phyloP scores from a whole-genome alignment of 2,329 filamentous ascomycete genomes.

The Epichloe glyceriae region DNA sequence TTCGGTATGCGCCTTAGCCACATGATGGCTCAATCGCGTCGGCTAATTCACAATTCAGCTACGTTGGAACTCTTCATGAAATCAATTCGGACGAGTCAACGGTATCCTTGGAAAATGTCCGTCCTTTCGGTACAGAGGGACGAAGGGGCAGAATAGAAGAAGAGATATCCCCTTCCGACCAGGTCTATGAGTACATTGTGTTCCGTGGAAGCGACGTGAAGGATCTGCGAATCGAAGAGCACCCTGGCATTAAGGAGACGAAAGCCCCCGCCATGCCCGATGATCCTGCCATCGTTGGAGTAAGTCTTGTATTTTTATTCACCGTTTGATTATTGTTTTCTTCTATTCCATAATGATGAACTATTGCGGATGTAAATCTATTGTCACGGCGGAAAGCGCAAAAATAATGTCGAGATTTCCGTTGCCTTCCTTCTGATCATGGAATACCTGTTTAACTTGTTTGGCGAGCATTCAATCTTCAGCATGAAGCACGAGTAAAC shows the following conservation, averaged over 20 bases:
- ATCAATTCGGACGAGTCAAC: conserved; percentile 97
- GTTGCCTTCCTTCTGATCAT: conserved; percentile 99
- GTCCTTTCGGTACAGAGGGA: conserved; percentile 87
- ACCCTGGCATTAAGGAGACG: conserved; percentile 59
- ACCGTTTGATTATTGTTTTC: conserved; percentile 6
- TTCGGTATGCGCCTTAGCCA: conserved; percentile 52
- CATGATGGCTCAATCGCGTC: conserved; percentile 3
- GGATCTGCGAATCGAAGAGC: conserved; percentile 85
- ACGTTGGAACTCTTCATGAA: conserved; percentile 89
- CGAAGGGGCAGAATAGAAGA: conserved; percentile 66
- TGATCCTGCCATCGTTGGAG: conserved; percentile 91
- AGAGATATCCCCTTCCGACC: conserved; percentile 72
- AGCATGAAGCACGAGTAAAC: conserved; percentile 2
- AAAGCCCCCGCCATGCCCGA: conserved; percentile 71
- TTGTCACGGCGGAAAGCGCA: conserved; percentile 80
- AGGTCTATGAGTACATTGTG: conserved; percentile 96
- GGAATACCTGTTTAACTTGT: conserved; percentile 6
- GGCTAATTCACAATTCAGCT: conserved; percentile 44
- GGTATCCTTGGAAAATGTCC: conserved; percentile 92
- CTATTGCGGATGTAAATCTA: conserved; percentile 91
- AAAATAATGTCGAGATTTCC: conserved; percentile 93
- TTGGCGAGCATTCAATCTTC: neutral
- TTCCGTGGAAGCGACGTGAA: conserved; percentile 98
- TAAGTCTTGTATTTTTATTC: conserved; percentile 44
- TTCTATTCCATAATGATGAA: conserved; percentile 60